Evolutionary conservation across 441 rosid species (phyloP).

Genomic region (Viola pubescens): DNA sequence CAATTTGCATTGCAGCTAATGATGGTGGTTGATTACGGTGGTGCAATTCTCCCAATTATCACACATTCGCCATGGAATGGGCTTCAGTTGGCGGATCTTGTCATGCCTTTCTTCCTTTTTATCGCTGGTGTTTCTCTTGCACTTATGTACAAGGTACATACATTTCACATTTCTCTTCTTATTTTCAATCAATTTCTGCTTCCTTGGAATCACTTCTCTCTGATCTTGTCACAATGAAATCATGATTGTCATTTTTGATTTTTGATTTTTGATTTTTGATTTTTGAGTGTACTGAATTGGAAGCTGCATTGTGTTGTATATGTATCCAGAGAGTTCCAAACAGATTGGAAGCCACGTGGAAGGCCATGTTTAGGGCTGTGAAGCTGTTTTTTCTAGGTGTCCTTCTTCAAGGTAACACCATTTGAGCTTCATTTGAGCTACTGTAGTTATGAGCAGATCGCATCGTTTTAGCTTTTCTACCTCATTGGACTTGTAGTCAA

Average conservation of each 20-base stretch:
- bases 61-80: conserved; percentile 31
- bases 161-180: neutral
- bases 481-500: no score
- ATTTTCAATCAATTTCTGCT: no score
- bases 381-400: conserved; percentile 26
- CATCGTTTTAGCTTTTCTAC: no score
- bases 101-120: conserved; percentile 30
- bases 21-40: conserved; percentile 30
- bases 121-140: conserved; percentile 29
- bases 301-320: neutral
- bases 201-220: no score
- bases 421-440: neutral
- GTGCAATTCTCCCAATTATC: conserved; percentile 23
- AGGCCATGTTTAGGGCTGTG: conserved; percentile 21
- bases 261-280: no score
- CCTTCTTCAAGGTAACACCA: conserved; percentile 25
- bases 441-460: neutral
- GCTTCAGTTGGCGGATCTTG: conserved; percentile 28
- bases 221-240: no score
- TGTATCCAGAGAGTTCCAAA: conserved; percentile 23
- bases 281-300: neutral
- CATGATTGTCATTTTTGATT: no score
- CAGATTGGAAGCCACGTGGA: conserved; percentile 21
- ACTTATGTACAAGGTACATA: conserved; percentile 24
- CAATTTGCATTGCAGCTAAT: conserved; percentile 18